phyloP scores from a whole-genome alignment of 73 alveolate genomes.

The Symbiodinium natans region DNA sequence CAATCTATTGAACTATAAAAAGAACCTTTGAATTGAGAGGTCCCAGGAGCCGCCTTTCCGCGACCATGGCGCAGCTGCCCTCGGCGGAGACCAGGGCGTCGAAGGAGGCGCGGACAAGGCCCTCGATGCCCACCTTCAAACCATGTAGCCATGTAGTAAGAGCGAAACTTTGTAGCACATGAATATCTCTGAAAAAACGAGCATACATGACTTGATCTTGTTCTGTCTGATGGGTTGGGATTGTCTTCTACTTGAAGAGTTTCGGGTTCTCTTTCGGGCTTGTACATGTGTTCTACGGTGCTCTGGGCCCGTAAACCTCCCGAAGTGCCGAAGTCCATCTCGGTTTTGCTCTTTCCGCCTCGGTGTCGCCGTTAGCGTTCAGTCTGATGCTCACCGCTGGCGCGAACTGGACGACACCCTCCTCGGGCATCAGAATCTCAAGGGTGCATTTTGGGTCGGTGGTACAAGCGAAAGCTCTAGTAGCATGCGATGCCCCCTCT shows the following conservation, averaged over 20 bases:
- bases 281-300: background rate
- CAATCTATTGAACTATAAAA: no score
- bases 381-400: background rate
- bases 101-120: background rate
- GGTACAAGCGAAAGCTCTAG: no score
- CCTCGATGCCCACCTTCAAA: background rate
- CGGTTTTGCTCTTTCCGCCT: background rate
- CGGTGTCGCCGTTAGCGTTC: background rate
- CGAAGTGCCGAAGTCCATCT: background rate
- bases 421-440: no score
- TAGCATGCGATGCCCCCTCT: no score
- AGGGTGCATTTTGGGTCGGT: no score
- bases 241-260: background rate
- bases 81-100: slow-evolving; percentile 16
- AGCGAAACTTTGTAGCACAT: background rate
- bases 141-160: background rate
- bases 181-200: background rate
- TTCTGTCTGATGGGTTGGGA: background rate
- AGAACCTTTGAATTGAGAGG: no score
- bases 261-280: background rate
- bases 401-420: no score
- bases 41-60: no score
- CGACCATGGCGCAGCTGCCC: slow-evolving; percentile 17
- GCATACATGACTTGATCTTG: background rate
- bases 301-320: background rate